Evolutionary conservation across 1,139 yeast genomes (phyloP), one percentile per base, ranked within the genome.

Genomic region (Lodderomyces theae): DNA sequence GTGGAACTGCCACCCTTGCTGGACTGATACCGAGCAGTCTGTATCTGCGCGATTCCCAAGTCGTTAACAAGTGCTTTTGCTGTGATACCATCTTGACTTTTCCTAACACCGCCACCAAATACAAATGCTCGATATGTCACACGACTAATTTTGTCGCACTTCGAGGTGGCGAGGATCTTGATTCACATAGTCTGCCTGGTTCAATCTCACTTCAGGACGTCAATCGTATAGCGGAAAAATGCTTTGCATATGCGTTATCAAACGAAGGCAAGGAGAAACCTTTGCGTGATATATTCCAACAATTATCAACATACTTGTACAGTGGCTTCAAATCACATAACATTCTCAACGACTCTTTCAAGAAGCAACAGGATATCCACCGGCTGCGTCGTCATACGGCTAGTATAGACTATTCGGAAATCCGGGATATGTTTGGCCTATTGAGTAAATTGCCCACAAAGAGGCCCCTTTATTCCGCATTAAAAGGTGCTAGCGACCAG

Each of bases 31-130:
- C n/a, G n/a, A 10, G 17, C 4, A 31, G 34, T 13, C 34, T 21
- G 18, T 3, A 3, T 13, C 12, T n/a, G 11, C 5, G 18, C 5
- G 15, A 15, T 11, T 28, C 42, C 4, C 52, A 13, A 12, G 40
- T 33, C 22, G 55, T 66, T 17, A 53, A 56, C 35, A 59, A 58
- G 42, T 71, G 77, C 47, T 54, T 53, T 12, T 85, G 94, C 54
- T 85, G 95, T 61, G 86, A 84, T 1, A 74, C 80, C 0, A 52
- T 73, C 5, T 58, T 83, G 29, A 68, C 74, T 10, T 72, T 76
- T 47, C 82, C 84, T 0, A 58, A 58, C 5, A 56, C 56, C 7
- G 64, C 74, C 2, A 43, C 56, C 8, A 79, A 78, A 50, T 79
- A 77, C 56, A 71, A 73, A 44, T 85, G 94, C 51, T 66, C 77